Conservation (phyloP, 2,329 filamentous ascomycete genomes). For the Dactylellina haptotyla region DNA sequence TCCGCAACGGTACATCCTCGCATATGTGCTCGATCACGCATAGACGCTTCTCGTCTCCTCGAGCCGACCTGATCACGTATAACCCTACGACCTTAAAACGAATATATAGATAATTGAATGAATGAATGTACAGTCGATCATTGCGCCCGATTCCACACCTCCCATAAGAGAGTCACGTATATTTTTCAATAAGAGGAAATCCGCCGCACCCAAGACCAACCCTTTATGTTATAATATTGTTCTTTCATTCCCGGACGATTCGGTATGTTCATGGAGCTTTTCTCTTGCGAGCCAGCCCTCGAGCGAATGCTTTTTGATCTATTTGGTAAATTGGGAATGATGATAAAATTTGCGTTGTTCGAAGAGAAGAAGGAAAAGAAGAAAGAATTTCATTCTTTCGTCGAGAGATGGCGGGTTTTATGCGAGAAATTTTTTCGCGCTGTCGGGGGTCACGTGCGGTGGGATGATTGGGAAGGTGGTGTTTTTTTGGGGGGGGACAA, state of each 20-base stretch:
- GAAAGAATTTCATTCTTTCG: slow-evolving; percentile 6
- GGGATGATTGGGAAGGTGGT: background rate
- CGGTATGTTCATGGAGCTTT: slow-evolving; percentile 51
- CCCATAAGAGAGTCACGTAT: slow-evolving; percentile 21
- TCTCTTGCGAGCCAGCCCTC: slow-evolving; percentile 13
- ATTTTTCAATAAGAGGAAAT: slow-evolving; percentile 59
- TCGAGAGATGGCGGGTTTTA: slow-evolving; percentile 21
- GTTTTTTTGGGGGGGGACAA: background rate
- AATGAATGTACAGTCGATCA: slow-evolving; percentile 63
- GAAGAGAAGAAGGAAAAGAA: slow-evolving; percentile 19
- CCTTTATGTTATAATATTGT: slow-evolving; percentile 58
- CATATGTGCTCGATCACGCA: no score
- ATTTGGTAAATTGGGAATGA: slow-evolving; percentile 48
- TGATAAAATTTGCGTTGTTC: slow-evolving; percentile 52
- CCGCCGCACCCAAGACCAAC: slow-evolving; percentile 65
- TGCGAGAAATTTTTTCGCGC: slow-evolving; percentile 1
- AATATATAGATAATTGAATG: background rate
- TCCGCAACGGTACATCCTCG: no score
- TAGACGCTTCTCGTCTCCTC: no score
- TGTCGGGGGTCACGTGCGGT: background rate
- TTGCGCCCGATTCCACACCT: slow-evolving; percentile 64
- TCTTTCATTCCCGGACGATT: slow-evolving; percentile 54
- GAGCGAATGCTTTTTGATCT: slow-evolving; percentile 54
- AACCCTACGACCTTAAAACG: background rate
- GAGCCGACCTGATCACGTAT: no score